A percentile compares a stretch with the other conserved stretches of the same genome.
These are phyloP conservation scores for Synchytrium microbalum DNA, from an alignment of 371 early-diverging fungal species.

Conservation along the genomic window DNA sequence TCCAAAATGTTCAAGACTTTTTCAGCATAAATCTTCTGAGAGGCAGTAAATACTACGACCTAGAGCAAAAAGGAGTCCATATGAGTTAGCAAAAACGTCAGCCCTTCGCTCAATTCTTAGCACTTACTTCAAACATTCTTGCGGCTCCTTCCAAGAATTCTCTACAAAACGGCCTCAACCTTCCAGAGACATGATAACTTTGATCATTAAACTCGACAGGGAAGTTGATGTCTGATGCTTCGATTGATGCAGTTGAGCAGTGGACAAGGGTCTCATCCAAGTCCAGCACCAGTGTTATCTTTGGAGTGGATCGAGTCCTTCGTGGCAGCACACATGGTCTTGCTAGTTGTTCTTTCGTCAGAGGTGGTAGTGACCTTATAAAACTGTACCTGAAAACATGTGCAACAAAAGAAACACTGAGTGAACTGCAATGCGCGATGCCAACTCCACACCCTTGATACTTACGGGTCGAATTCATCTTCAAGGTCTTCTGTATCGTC, in stretches of 20 bases:
- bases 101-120: too few species aligned
- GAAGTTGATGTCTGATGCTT: conserved; percentile 23
- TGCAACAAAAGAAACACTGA: too few species aligned
- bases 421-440: too few species aligned
- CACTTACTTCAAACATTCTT: conserved; percentile 53
- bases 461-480: neutral
- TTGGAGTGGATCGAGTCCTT: neutral
- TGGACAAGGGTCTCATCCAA: conserved; percentile 73
- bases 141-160: conserved; percentile 47
- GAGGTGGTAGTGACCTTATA: neutral
- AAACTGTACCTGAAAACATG: conserved; percentile 2
- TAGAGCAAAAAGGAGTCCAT: too few species aligned
- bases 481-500: neutral
- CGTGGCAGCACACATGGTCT: conserved; percentile 1
- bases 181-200: conserved; percentile 40
- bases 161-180: conserved; percentile 35
- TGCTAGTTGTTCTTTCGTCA: neutral
- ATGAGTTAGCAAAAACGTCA: too few species aligned
- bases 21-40: conserved; percentile 62
- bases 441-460: neutral
- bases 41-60: conserved; percentile 71
- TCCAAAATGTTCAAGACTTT: conserved; percentile 55
- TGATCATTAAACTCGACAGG: conserved; percentile 49
- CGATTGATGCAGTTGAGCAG: conserved; percentile 41
- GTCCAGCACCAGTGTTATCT: conserved; percentile 45